A percentile compares a stretch with the other conserved stretches of the same genome.
phyloP scores from a whole-genome alignment of 257 asterid species.

The Anisodus tanguticus region DNA sequence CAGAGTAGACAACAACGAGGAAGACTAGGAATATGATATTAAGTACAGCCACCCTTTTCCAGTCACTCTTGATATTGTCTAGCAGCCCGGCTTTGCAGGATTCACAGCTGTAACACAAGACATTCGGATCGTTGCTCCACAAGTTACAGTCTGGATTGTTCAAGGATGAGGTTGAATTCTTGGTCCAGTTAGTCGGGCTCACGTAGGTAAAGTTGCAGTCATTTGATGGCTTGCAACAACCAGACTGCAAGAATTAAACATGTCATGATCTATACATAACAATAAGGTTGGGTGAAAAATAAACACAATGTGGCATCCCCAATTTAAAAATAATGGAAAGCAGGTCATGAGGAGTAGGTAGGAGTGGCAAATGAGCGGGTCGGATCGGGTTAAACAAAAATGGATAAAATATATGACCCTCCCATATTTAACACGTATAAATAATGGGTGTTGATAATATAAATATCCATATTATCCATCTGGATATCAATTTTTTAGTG shows the following conservation, averaged over 20 bases:
- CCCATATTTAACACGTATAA: too few species aligned
- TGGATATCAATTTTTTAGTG: too few species aligned
- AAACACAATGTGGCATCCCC: not conserved
- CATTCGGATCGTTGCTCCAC: slow-evolving; percentile 66
- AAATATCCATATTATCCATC: too few species aligned
- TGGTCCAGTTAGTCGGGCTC: slow-evolving; percentile 81
- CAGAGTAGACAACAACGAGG: slow-evolving; percentile 79
- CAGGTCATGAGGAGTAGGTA: not conserved
- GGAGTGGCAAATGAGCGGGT: too few species aligned
- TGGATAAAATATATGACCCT: too few species aligned
- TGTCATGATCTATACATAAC: not conserved
- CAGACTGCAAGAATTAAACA: slow-evolving; percentile 64
- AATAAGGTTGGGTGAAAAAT: not conserved
- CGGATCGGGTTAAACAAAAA: too few species aligned
- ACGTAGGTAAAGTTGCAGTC: slow-evolving; percentile 70
- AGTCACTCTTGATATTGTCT: slow-evolving; percentile 77
- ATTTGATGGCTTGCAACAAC: slow-evolving; percentile 91
- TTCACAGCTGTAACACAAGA: slow-evolving; percentile 69
- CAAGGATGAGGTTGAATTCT: slow-evolving; percentile 19
- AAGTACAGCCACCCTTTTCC: slow-evolving; percentile 80
- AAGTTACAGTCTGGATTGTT: slow-evolving; percentile 60
- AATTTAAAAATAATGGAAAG: not conserved
- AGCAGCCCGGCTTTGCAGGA: slow-evolving; percentile 92
- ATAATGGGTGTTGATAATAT: too few species aligned
- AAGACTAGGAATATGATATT: slow-evolving; percentile 69